These are phyloP conservation scores for Paspalum vaginatum DNA, from an alignment of 176 grass and related monocot species.

Conservation along the genomic window DNA sequence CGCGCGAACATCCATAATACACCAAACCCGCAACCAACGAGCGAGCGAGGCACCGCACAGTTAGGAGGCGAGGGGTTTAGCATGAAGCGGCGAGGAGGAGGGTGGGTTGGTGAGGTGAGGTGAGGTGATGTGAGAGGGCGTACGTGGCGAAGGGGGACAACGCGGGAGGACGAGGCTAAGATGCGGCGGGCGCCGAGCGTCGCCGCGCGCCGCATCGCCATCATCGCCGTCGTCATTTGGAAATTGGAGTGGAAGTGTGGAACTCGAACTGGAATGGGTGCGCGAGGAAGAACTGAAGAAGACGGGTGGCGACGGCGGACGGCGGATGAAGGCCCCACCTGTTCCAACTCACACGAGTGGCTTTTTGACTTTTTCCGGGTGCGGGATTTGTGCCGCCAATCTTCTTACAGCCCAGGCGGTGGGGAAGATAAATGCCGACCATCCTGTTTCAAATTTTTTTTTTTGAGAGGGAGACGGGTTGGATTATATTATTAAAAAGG, in stretches of 20 bases:
- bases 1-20: conserved; percentile 34
- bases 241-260: no score
- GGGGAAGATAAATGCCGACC: no score
- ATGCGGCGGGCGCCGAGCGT: conserved; percentile 64
- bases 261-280: background rate
- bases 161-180: conserved; percentile 29
- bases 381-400: no score
- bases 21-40: background rate
- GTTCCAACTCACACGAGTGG: background rate
- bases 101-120: background rate
- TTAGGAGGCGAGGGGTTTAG: background rate
- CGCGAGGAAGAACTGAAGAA: conserved; percentile 33
- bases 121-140: background rate
- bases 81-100: background rate
- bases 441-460: no score
- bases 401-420: no score
- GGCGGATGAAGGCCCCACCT: background rate
- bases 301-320: conserved; percentile 21
- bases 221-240: conserved; percentile 42
- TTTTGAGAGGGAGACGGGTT: no score
- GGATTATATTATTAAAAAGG: no score
- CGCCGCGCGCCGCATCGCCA: conserved; percentile 58
- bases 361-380: background rate
- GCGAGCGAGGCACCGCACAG: background rate
- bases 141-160: conserved; percentile 49